Conservation (phyloP, 1,284 basidiomycete genomes). For the Boletus smithii region DNA sequence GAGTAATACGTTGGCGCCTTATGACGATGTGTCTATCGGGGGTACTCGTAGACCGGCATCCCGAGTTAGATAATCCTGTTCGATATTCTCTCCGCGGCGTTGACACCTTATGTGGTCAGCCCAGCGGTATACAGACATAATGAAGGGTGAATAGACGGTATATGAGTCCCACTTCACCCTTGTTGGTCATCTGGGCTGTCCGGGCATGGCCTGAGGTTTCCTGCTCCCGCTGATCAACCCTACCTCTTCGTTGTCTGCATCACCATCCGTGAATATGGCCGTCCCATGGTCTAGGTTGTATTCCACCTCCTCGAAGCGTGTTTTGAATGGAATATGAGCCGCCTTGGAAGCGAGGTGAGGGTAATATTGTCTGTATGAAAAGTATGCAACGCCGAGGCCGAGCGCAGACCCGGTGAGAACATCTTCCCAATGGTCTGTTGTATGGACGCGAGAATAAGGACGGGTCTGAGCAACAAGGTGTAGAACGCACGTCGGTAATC, state of each 20-base stretch:
- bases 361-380: conserved; percentile 48
- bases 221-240: conserved; percentile 19
- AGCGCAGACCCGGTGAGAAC: conserved; percentile 52
- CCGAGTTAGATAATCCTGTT: conserved; percentile 1
- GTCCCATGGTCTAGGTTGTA: conserved; percentile 1
- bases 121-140: neutral
- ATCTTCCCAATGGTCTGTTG: conserved; percentile 54
- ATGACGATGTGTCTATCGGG: neutral
- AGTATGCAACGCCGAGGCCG: conserved; percentile 47
- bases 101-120: neutral
- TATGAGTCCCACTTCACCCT: neutral
- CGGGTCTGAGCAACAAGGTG: neutral
- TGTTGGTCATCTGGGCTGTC: neutral
- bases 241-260: conserved; percentile 33
- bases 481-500: conserved; percentile 58
- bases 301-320: conserved; percentile 29
- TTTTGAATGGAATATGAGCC: conserved; percentile 48
- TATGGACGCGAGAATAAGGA: neutral
- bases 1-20: conserved; percentile 10
- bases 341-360: conserved; percentile 32
- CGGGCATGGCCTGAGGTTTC: conserved; percentile 1
- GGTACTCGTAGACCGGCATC: neutral
- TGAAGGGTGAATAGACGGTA: too few species aligned
- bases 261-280: conserved; percentile 9
- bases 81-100: neutral